Evolutionary conservation across 352 stramenopile genomes (phyloP).

Genomic region (Aphanomyces astaci): DNA sequence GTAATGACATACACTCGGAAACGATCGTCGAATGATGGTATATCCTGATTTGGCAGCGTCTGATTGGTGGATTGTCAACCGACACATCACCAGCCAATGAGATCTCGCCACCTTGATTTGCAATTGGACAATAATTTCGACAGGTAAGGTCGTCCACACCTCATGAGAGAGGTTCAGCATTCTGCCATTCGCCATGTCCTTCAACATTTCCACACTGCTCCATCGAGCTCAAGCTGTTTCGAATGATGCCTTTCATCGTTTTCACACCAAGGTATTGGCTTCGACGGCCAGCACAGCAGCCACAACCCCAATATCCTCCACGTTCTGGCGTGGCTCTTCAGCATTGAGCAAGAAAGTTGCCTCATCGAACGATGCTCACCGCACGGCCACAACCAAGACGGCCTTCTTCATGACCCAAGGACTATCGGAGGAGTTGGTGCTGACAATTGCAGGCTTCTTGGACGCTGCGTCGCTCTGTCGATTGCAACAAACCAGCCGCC

Average conservation of each 20-base stretch:
- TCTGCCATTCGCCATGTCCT: background rate
- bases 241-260: background rate
- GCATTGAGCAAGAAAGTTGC: too few species aligned
- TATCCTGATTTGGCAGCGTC: background rate
- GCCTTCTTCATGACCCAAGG: conserved; percentile 7
- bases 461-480: conserved; percentile 37
- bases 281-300: background rate
- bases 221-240: background rate
- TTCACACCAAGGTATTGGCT: background rate
- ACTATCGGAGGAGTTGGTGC: background rate
- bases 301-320: too few species aligned
- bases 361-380: background rate
- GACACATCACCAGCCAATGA: background rate
- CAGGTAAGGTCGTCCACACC: too few species aligned
- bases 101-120: background rate
- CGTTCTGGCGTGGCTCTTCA: too few species aligned
- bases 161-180: too few species aligned
- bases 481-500: conserved; percentile 36
- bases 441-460: conserved; percentile 39
- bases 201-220: background rate
- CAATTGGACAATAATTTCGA: too few species aligned
- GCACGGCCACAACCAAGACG: background rate
- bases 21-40: too few species aligned
- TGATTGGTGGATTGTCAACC: background rate
- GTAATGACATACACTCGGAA: too few species aligned